Evolutionary conservation across 768 basidiomycete species (phyloP).

Genomic region (Hydnum rufescens): DNA sequence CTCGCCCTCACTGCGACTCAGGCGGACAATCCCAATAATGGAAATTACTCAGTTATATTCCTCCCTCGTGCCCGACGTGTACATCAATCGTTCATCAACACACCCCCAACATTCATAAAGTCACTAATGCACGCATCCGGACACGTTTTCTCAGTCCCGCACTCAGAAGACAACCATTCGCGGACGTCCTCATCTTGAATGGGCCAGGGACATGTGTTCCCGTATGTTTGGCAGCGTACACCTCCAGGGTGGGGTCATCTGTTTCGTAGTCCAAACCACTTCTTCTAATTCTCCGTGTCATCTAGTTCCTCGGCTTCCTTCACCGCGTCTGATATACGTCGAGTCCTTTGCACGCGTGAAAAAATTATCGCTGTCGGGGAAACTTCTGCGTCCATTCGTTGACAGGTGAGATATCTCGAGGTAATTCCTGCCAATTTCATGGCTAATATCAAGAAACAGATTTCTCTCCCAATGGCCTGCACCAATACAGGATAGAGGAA

Average conservation of each 20-base stretch:
- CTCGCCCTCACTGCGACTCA: not conserved
- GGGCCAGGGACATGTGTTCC: constrained; percentile 89
- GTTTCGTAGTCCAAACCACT: constrained; percentile 5
- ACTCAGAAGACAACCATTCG: constrained; percentile 23
- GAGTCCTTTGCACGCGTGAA: constrained; percentile 86
- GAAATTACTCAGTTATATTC: constrained; percentile 32
- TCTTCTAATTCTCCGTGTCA: constrained; percentile 9
- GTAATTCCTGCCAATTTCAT: not conserved
- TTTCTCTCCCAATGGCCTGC: constrained; percentile 87
- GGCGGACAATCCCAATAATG: not conserved
- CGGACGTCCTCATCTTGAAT: constrained; percentile 72
- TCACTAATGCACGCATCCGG: constrained; percentile 46
- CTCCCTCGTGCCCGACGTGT: constrained; percentile 81
- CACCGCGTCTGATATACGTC: constrained; percentile 64
- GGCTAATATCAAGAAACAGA: constrained; percentile 20
- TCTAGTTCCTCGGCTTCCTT: constrained; percentile 65
- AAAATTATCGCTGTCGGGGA: constrained; percentile 67
- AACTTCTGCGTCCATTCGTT: constrained; percentile 57
- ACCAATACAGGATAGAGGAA: constrained; percentile 23
- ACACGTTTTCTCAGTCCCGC: constrained; percentile 38
- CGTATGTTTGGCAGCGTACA: constrained; percentile 46
- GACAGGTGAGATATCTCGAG: constrained; percentile 35
- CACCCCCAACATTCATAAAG: constrained; percentile 38
- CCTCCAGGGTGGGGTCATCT: constrained; percentile 41
- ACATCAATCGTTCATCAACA: constrained; percentile 57